Percentiles rank a stretch among this genome's conserved stretches.
Conservation (phyloP, 2,329 filamentous ascomycete genomes). For the Mariannaea elegans region DNA sequence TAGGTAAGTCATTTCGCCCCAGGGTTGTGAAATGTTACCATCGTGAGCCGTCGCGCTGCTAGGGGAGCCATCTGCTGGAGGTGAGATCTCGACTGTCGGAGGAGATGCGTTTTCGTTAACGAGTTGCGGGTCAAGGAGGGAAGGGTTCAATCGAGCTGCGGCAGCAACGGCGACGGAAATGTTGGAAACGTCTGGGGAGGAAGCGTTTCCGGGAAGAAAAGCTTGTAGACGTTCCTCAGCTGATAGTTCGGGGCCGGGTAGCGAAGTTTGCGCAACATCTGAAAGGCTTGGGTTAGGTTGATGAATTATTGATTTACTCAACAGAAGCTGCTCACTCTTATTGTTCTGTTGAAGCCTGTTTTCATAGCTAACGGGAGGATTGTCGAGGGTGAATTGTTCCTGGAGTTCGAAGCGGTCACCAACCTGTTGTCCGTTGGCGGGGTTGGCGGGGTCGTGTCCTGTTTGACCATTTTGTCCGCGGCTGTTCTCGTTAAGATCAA, state of each 20-base stretch:
- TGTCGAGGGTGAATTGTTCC: constrained; percentile 67
- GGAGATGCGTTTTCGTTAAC: constrained; percentile 44
- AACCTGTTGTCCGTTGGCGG: constrained; percentile 35
- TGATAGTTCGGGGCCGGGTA: constrained; percentile 48
- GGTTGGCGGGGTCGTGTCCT: constrained; percentile 42
- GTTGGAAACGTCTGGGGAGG: constrained; percentile 56
- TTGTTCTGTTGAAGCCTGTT: constrained; percentile 36
- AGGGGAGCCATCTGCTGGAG: constrained; percentile 34
- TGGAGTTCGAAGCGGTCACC: constrained; percentile 61
- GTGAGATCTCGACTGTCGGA: constrained; percentile 35
- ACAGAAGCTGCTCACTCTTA: constrained; percentile 33
- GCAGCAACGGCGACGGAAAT: constrained; percentile 66
- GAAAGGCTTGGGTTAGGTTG: constrained; percentile 20
- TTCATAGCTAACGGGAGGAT: constrained; percentile 62
- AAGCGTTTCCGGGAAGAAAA: constrained; percentile 49
- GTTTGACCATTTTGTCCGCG: constrained; percentile 55
- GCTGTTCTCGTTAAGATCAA: constrained; percentile 72
- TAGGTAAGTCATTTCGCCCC: constrained; percentile 63
- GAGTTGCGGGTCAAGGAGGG: constrained; percentile 63
- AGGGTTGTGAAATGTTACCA: constrained; percentile 51
- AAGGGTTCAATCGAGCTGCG: constrained; percentile 62
- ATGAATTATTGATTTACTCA: background rate
- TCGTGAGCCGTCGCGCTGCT: constrained; percentile 36
- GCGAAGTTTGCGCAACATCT: constrained; percentile 36
- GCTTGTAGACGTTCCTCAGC: constrained; percentile 62